These are phyloP conservation scores for Magnaporthiopsis poae DNA, from an alignment of 2,329 filamentous ascomycete genomes.

Conservation along the genomic window DNA sequence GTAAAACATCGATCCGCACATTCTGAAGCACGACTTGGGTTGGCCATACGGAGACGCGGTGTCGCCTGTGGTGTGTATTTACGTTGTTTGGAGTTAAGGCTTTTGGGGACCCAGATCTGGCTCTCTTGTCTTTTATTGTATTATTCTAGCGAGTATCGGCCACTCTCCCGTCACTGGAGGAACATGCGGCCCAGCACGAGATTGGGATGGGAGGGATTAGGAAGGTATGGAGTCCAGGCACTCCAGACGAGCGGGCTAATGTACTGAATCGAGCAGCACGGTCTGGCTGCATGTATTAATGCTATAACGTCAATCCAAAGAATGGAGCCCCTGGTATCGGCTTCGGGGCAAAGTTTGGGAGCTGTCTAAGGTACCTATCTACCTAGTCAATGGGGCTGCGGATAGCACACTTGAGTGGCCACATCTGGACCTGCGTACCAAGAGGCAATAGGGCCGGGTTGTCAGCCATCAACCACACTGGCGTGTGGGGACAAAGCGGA, in stretches of 20 bases:
- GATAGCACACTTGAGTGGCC: conserved; percentile 24
- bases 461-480: neutral
- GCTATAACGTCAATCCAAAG: neutral
- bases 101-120: too few relatives aligned
- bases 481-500: neutral
- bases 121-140: neutral
- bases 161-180: neutral
- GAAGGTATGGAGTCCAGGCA: neutral
- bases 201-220: neutral
- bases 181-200: neutral
- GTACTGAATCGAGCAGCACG: neutral
- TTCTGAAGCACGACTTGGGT: neutral
- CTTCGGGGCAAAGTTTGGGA: neutral
- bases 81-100: neutral
- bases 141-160: neutral
- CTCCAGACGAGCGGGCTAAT: neutral
- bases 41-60: neutral
- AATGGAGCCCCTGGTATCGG: neutral
- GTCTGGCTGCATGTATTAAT: neutral
- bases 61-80: neutral
- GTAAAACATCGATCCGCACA: neutral
- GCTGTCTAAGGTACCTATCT: neutral
- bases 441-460: neutral
- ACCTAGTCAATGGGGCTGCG: conserved; percentile 13
- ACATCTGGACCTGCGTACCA: conserved; percentile 20